These are phyloP conservation scores for Fraxinus sp. DNA, from an alignment of 305 asterid genomes.

Conservation along the genomic window DNA sequence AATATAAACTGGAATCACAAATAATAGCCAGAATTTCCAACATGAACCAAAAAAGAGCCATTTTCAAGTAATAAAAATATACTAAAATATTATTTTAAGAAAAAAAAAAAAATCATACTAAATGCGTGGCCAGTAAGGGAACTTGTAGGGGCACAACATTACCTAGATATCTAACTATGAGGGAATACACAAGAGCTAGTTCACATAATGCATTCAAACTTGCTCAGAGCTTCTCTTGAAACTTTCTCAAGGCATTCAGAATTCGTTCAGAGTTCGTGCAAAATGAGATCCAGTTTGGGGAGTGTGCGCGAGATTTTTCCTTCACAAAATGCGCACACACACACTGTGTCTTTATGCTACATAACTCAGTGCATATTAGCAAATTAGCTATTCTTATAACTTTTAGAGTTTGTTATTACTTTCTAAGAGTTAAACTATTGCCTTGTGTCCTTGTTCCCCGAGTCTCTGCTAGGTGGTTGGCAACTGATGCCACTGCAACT, in stretches of 20 bases:
- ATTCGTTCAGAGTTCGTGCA: neutral
- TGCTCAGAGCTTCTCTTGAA: neutral
- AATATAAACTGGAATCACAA: too few relatives aligned
- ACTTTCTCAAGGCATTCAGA: neutral
- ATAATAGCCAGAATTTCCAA: neutral
- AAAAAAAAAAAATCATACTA: neutral
- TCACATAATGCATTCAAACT: neutral
- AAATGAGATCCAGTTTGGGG: neutral
- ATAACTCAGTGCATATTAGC: neutral
- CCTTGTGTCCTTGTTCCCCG: constrained; percentile 35
- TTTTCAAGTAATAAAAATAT: neutral
- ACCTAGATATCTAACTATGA: neutral
- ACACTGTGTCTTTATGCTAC: neutral
- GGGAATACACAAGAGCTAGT: neutral
- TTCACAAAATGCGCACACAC: neutral
- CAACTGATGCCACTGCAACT: constrained; percentile 25
- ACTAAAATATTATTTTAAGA: neutral
- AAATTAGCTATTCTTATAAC: neutral
- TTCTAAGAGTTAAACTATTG: constrained; percentile 33
- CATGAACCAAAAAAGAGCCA: neutral
- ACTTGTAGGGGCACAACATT: neutral
- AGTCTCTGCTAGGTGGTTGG: constrained; percentile 33
- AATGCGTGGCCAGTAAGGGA: neutral
- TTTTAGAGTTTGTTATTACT: neutral
- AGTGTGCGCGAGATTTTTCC: neutral